Percentiles rank a stretch among this genome's conserved stretches.
phyloP scores from a whole-genome alignment of 371 early-diverging fungal genomes.

The Syncephalis plumigaleata region DNA sequence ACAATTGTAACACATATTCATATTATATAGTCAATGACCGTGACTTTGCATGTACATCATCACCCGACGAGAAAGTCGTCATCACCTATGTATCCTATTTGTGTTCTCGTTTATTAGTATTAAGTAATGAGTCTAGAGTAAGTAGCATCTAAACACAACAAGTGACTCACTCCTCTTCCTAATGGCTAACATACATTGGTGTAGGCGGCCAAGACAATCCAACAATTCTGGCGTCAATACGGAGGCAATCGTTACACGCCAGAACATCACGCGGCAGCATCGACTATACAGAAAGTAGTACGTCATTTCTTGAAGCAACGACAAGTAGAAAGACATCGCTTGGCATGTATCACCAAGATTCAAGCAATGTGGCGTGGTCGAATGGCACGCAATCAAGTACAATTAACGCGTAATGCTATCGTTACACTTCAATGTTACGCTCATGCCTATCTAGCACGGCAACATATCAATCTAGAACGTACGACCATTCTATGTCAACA shows the following conservation, averaged over 20 bases:
- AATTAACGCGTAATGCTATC: constrained; percentile 5
- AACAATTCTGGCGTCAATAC: constrained; percentile 15
- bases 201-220: constrained; percentile 16
- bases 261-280: constrained; percentile 9
- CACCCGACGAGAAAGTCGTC: constrained; percentile 19
- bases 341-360: constrained; percentile 9
- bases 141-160: background rate
- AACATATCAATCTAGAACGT: constrained; percentile 2
- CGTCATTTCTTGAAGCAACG: constrained; percentile 6
- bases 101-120: constrained; percentile 14
- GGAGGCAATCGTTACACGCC: constrained; percentile 11
- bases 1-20: background rate
- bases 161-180: too few relatives aligned
- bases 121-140: constrained; percentile 16
- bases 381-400: constrained; percentile 6
- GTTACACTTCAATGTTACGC: constrained; percentile 8
- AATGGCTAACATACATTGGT: too few relatives aligned
- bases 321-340: constrained; percentile 7
- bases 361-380: constrained; percentile 4
- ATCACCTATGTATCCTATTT: constrained; percentile 16
- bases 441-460: constrained; percentile 7
- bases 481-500: constrained; percentile 9
- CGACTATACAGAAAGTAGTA: constrained; percentile 9
- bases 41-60: constrained; percentile 13
- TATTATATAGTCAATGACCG: constrained; percentile 10